Evolutionary conservation across 75 land plant genomes (phyloP), one percentile per base, ranked within the genome.

Genomic region (Gnetum montanum): DNA sequence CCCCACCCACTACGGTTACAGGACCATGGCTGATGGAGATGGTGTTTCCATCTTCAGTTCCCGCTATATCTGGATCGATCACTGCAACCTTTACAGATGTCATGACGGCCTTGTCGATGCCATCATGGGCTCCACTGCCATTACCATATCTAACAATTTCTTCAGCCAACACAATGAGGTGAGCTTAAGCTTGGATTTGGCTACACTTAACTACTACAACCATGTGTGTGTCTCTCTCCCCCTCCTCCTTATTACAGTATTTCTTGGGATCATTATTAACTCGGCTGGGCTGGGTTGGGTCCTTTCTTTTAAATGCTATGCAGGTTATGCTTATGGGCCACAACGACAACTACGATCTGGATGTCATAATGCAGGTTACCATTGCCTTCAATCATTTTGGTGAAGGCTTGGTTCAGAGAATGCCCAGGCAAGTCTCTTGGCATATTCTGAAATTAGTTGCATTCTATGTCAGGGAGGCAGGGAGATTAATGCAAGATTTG

Each of bases 351-450:
- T 54, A 34, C 22, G 19, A 59, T 0, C 7, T 3, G 0, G 86
- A 83, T 41, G 19, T 12, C 2, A 35, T 37, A 31, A 75, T 83
- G 86, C 75, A 72, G 31, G 55, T 79, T 30, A 83, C 83, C 8
- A 45, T 83, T 1, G 76, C 79, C 1, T 83, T 69, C 69, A 82
- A 74, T 60, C 70, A 68, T 37, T 82, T 78, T 24, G 86, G 86
- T 0, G 54, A 65, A 6, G 67, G 71, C 6, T 62, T 71, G 10
- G 58, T 72, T 15, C 83, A 83, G 50, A 73, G 86, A 13, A 70
- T 83, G 83, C 86, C 86, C 15, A 66, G 86, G 66, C 63, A 57
- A 24, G 28, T 23, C 11, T 3, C 1, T 43, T 22, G 3, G 18
- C 2, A 6, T 13, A 6, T 16, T n/a, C n/a, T n/a, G n/a, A n/a